Percentiles rank a stretch among this genome's conserved stretches.
These are phyloP conservation scores for Cucurbita maxima DNA, from an alignment of 306 rosid genomes.

Conservation along the genomic window DNA sequence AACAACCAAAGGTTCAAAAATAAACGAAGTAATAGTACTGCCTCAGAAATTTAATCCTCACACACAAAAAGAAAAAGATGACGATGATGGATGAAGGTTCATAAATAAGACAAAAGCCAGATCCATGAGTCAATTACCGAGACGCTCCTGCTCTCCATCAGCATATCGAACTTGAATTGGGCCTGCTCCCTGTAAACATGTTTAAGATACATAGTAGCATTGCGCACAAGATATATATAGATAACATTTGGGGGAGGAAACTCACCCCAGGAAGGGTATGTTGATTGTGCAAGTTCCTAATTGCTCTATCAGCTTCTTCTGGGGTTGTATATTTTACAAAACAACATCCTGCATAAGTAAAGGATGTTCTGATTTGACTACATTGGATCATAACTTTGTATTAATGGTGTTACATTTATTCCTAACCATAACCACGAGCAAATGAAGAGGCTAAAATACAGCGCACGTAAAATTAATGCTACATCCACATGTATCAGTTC, in stretches of 20 bases:
- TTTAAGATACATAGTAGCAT: slow-evolving; percentile 13
- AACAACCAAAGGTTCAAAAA: neutral
- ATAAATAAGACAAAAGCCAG: neutral
- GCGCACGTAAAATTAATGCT: neutral
- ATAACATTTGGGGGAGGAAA: slow-evolving; percentile 1
- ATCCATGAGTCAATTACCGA: slow-evolving; percentile 40
- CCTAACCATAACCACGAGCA: neutral
- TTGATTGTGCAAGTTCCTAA: slow-evolving; percentile 88
- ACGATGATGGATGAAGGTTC: neutral
- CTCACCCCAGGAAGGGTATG: slow-evolving; percentile 95
- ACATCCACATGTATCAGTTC: neutral
- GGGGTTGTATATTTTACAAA: slow-evolving; percentile 82
- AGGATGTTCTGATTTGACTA: slow-evolving; percentile 15
- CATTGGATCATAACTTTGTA: slow-evolving; percentile 4
- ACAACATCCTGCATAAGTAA: slow-evolving; percentile 90
- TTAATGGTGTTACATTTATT: neutral
- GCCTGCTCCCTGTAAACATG: slow-evolving; percentile 56
- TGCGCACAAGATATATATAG: slow-evolving; percentile 9
- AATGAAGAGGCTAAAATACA: neutral
- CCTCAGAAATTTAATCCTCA: neutral
- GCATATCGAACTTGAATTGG: slow-evolving; percentile 98
- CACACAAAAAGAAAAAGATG: neutral
- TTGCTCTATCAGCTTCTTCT: slow-evolving; percentile 92
- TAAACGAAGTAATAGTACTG: neutral
- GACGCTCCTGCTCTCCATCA: slow-evolving; percentile 97